phyloP scores from a whole-genome alignment of 208 protist species.

The Angomonas deanei region DNA sequence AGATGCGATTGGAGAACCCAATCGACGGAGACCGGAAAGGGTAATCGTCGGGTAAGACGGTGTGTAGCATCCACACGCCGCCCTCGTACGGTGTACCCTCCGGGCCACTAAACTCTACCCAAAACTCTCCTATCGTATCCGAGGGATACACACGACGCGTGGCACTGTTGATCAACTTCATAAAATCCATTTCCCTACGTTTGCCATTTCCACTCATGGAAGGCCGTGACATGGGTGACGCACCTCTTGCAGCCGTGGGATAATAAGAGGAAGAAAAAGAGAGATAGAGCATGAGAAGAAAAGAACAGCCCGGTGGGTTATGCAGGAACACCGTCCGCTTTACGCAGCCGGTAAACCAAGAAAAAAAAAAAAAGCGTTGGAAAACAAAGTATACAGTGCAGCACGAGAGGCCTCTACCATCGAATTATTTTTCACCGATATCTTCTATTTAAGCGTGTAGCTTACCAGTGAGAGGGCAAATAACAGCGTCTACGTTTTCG shows the following conservation, averaged over 20 bases:
- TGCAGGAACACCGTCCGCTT: too few species aligned
- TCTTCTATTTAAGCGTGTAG: constrained; percentile 16
- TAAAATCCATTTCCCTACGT: constrained; percentile 94
- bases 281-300: too few species aligned
- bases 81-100: constrained; percentile 96
- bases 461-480: constrained; percentile 56
- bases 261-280: background rate
- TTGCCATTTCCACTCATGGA: constrained; percentile 48
- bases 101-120: constrained; percentile 96
- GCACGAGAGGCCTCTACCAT: background rate
- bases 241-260: too few species aligned
- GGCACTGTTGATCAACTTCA: constrained; percentile 95
- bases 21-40: constrained; percentile 99
- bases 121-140: constrained; percentile 92
- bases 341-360: background rate
- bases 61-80: constrained; percentile 96
- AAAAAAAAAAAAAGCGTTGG: constrained; percentile 7
- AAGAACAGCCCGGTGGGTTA: too few species aligned
- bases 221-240: too few species aligned
- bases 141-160: constrained; percentile 91
- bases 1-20: constrained; percentile 97
- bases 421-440: background rate
- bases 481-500: constrained; percentile 8
- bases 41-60: constrained; percentile 95
- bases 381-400: constrained; percentile 9